Evolutionary conservation across 352 stramenopile species (phyloP).

Genomic region (Phytophthora boehmeriae): DNA sequence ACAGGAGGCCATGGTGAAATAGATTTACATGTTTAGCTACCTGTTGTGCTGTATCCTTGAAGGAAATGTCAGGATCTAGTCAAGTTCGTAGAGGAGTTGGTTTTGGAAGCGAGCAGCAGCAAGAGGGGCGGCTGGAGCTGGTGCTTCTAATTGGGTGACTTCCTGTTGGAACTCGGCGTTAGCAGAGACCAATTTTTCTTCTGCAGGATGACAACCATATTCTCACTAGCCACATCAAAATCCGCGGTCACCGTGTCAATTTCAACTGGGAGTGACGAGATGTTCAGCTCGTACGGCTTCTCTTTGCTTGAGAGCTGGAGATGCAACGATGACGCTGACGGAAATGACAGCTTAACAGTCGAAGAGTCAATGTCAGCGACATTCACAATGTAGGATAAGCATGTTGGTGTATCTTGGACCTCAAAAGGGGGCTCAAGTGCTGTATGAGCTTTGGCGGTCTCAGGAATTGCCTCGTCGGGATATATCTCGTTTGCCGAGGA

Average conservation of each 20-base stretch:
- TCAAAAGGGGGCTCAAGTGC: slow-evolving; percentile 37
- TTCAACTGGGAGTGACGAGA: slow-evolving; percentile 32
- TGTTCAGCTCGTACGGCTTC: slow-evolving; percentile 37
- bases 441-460: not conserved
- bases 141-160: not conserved
- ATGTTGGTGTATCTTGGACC: slow-evolving; percentile 48
- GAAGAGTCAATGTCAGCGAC: slow-evolving; percentile 40
- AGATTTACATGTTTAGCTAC: slow-evolving; percentile 42
- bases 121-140: slow-evolving; percentile 15
- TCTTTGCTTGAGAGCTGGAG: slow-evolving; percentile 38
- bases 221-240: slow-evolving; percentile 68
- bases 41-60: slow-evolving; percentile 5
- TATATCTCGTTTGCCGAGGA: slow-evolving; percentile 6
- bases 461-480: not conserved
- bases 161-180: not conserved
- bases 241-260: slow-evolving; percentile 41
- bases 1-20: slow-evolving; percentile 28
- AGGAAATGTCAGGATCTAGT: slow-evolving; percentile 36
- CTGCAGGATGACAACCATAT: slow-evolving; percentile 72
- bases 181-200: slow-evolving; percentile 22
- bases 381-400: slow-evolving; percentile 56
- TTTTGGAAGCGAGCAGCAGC: slow-evolving; percentile 66
- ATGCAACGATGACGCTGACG: slow-evolving; percentile 36
- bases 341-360: slow-evolving; percentile 50
- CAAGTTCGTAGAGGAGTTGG: slow-evolving; percentile 72